A percentile compares a stretch with the other conserved stretches of the same genome.
phyloP scores from a whole-genome alignment of 192 early-diverging fungal species.

The Lobulomyces angularis region DNA sequence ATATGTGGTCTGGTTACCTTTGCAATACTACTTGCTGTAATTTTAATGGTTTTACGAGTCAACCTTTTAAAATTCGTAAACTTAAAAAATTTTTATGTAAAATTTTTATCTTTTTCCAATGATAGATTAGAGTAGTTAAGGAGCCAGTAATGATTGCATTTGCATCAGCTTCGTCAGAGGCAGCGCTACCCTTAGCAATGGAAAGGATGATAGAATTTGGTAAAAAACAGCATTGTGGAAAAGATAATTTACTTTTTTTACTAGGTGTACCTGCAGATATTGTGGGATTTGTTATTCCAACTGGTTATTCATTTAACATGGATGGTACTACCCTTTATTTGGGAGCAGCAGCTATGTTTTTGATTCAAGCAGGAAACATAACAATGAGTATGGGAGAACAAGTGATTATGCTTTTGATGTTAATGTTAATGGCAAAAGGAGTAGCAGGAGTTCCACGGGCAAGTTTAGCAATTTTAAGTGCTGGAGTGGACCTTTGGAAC shows the following conservation, averaged over 20 bases:
- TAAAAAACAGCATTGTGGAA: no score
- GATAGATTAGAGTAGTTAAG: constrained; percentile 34
- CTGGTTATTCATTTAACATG: constrained; percentile 65
- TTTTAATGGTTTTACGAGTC: no score
- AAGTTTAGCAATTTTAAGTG: constrained; percentile 47
- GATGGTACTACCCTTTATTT: constrained; percentile 67
- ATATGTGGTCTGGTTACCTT: constrained; percentile 49
- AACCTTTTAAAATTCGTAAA: no score
- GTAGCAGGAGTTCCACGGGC: constrained; percentile 37
- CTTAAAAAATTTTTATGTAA: no score
- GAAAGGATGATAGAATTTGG: constrained; percentile 53
- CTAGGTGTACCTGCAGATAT: constrained; percentile 54
- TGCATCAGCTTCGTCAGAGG: constrained; percentile 59
- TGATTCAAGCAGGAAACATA: constrained; percentile 44
- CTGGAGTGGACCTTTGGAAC: constrained; percentile 35
- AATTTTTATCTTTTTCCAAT: no score
- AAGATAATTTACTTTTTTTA: no score
- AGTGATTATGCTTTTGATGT: constrained; percentile 48
- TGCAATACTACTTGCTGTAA: constrained; percentile 16
- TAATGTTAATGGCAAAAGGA: constrained; percentile 56
- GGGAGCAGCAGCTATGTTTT: constrained; percentile 51
- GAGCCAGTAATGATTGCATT: constrained; percentile 62
- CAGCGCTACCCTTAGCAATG: constrained; percentile 57
- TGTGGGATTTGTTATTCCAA: constrained; percentile 47
- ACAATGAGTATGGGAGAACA: constrained; percentile 26